Conservation (phyloP, 2,329 filamentous ascomycete genomes). For the Fusarium mangiferae region DNA sequence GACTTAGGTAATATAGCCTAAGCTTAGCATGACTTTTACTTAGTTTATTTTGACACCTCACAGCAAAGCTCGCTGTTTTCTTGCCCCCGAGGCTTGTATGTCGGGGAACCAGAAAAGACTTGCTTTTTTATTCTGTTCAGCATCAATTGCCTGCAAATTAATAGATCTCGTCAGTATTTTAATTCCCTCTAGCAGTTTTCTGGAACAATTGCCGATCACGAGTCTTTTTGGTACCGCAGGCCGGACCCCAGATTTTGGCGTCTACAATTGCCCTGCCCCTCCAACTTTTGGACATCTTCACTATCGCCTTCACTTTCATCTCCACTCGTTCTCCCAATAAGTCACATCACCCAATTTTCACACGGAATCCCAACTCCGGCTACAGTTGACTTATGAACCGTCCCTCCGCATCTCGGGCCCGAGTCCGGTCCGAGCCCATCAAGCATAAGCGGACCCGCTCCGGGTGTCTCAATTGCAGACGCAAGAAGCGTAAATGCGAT, state of each 20-base stretch:
- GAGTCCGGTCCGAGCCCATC: slow-evolving; percentile 3
- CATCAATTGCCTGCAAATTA: background rate
- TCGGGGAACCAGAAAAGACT: background rate
- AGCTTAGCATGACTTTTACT: too few species aligned
- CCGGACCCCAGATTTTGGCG: background rate
- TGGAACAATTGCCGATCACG: background rate
- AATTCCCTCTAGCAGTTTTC: background rate
- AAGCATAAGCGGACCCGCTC: slow-evolving; percentile 50
- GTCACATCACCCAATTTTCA: background rate
- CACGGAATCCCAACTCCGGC: slow-evolving; percentile 6
- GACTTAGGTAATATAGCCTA: too few species aligned
- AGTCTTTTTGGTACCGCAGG: background rate
- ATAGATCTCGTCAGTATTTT: background rate
- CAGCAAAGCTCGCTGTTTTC: too few species aligned
- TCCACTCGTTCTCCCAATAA: background rate
- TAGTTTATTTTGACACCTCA: too few species aligned
- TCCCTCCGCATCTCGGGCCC: background rate
- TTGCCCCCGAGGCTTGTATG: background rate
- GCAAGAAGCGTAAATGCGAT: slow-evolving; percentile 54
- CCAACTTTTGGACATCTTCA: background rate
- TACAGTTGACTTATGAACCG: slow-evolving; percentile 38
- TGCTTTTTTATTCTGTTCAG: background rate
- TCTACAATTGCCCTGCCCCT: slow-evolving; percentile 11
- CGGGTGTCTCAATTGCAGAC: slow-evolving; percentile 52
- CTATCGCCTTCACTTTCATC: background rate